Evolutionary conservation across 2,329 filamentous ascomycete species (phyloP), one percentile per base, ranked within the genome.

Genomic region (Phoma herbarum): DNA sequence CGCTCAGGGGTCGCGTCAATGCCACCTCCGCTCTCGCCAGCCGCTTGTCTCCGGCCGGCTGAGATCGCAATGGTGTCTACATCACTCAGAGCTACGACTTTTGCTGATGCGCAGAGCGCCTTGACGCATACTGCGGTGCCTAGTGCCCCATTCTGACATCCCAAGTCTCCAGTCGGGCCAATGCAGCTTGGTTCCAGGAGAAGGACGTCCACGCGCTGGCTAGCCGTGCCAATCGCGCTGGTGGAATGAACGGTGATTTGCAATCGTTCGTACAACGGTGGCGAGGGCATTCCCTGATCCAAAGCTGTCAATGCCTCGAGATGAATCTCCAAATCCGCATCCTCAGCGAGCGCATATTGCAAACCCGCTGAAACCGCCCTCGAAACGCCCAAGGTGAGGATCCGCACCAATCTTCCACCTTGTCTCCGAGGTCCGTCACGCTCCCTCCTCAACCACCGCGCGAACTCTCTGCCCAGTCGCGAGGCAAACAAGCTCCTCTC

Each of bases 71-170:
- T 67, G 5, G 65, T 64, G 56, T 4, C 79, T 6, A 81, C 77
- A 53, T 88, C 85, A 43, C 84, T 83, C 4, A 90, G 63, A 0
- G 86, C 83, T 2, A 89, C 72, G 0, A 88, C 77, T 57, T 81
- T 83, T 11, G 76, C 80, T 0, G 59, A 59, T 0, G 81, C 79
- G 4, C 81, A 79, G 3, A 84, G 72, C 48, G 83, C 72, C 52
- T 80, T 85, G 8, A 85, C 83, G 48, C 83, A 81, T 1, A 90
- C 77, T 0, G 86, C 81, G 1, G 85, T 82, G 1, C 86, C 82
- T 7, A 90, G 73, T 1, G 86, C 88, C 0, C 88, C 88, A 0
- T 82, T 86, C 73, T 90, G 91, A 75, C 90, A 91, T 71, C 83
- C 86, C 18, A 90, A 84, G 28, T 85, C 83, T 2, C 87, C 88